Conservation (phyloP, 495 filamentous ascomycete species). For the Endocarpon pusillum region DNA sequence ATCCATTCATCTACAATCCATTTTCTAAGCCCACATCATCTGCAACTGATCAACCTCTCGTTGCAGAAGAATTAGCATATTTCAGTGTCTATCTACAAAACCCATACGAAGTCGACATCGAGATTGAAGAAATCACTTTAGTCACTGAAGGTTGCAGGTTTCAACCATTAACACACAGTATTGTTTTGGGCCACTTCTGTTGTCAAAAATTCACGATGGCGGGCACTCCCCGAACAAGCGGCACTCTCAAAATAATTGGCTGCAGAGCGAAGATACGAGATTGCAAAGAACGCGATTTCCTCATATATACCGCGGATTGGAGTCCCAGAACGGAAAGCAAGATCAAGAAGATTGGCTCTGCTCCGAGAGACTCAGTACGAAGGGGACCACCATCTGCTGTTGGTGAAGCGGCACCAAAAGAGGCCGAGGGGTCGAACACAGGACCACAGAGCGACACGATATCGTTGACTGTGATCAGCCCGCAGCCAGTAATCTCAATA, state of each 20-base stretch:
- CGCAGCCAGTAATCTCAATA: conserved; percentile 60
- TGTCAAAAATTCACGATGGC: conserved; percentile 59
- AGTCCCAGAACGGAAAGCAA: conserved; percentile 51
- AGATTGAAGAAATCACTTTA: conserved; percentile 66
- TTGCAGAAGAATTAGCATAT: conserved; percentile 55
- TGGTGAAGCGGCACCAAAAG: conserved; percentile 22
- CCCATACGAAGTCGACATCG: conserved; percentile 80
- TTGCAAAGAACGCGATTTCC: conserved; percentile 66
- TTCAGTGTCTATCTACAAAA: conserved; percentile 83
- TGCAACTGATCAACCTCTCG: conserved; percentile 29
- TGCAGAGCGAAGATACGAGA: conserved; percentile 65
- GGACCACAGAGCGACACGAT: conserved; percentile 16
- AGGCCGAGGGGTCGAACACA: conserved; percentile 14
- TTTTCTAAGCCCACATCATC: too few species aligned
- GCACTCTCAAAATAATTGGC: conserved; percentile 55
- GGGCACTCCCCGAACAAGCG: conserved; percentile 47
- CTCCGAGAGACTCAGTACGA: conserved; percentile 33
- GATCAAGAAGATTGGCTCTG: conserved; percentile 54
- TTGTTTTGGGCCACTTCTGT: conserved; percentile 59
- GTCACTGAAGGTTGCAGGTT: conserved; percentile 55
- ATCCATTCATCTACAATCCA: conserved; percentile 86
- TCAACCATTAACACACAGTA: conserved; percentile 42
- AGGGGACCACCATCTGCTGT: conserved; percentile 35
- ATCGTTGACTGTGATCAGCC: conserved; percentile 51
- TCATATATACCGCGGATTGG: conserved; percentile 66